A percentile compares a stretch with the other conserved stretches of the same genome.
Conservation (phyloP, 225 moss, liverwort and hornwort genomes). For the Asterella californica region DNA sequence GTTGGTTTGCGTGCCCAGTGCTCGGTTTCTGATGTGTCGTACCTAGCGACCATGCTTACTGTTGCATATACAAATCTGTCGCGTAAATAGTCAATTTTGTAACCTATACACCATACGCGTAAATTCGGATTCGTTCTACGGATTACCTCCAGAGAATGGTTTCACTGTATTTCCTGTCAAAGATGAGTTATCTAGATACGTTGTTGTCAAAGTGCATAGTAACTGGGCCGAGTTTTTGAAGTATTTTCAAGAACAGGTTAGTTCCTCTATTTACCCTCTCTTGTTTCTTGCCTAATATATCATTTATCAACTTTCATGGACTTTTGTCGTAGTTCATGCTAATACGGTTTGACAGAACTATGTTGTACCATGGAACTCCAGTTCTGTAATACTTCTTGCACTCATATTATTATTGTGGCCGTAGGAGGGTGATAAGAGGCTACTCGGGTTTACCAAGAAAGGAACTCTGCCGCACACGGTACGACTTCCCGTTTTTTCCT, state of each 20-base stretch:
- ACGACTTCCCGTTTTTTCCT: neutral
- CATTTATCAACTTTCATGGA: neutral
- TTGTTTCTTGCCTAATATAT: neutral
- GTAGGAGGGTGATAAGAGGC: constrained; percentile 81
- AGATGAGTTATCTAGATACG: constrained; percentile 56
- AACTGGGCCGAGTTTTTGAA: constrained; percentile 84
- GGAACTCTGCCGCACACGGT: constrained; percentile 74
- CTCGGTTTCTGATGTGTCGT: too few species aligned
- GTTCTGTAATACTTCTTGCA: neutral
- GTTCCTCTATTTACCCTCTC: neutral
- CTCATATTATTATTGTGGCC: neutral
- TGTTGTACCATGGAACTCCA: neutral
- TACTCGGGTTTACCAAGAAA: constrained; percentile 83
- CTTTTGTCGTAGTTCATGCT: neutral
- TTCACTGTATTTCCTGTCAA: constrained; percentile 28
- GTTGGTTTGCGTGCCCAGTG: too few species aligned
- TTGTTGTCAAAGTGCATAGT: constrained; percentile 92
- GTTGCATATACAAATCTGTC: too few species aligned
- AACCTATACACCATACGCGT: too few species aligned
- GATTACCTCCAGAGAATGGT: neutral
- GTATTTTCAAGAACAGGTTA: constrained; percentile 83
- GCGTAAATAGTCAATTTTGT: too few species aligned
- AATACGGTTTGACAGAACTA: too few species aligned
- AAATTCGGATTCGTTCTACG: too few species aligned
- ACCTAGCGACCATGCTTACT: too few species aligned